phyloP scores from a whole-genome alignment of 208 protist genomes.

The Porcisia deanei region DNA sequence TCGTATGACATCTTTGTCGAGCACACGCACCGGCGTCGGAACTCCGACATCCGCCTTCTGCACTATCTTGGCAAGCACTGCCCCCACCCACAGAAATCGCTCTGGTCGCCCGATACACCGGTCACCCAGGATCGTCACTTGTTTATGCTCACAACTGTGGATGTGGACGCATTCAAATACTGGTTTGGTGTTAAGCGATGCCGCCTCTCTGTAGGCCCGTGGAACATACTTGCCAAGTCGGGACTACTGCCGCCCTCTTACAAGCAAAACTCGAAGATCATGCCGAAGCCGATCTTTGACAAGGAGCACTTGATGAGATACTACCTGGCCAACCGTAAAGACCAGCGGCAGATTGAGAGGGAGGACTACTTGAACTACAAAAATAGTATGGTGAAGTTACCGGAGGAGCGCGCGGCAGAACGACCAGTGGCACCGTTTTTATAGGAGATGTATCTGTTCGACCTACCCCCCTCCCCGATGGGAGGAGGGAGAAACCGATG shows the following conservation, averaged over 20 bases:
- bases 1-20: conserved; percentile 89
- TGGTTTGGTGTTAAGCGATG: conserved; percentile 92
- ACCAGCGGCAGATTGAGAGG: conserved; percentile 46
- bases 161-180: conserved; percentile 93
- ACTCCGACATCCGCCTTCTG: conserved; percentile 85
- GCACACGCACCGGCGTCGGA: conserved; percentile 82
- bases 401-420: conserved; percentile 77
- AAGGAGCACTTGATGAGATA: conserved; percentile 90
- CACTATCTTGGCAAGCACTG: conserved; percentile 92
- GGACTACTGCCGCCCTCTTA: conserved; percentile 84
- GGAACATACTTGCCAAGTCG: conserved; percentile 86
- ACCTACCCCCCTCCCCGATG: no score
- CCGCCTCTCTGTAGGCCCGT: conserved; percentile 73
- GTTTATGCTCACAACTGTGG: conserved; percentile 91
- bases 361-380: conserved; percentile 87
- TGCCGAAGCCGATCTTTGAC: conserved; percentile 91
- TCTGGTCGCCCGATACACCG: conserved; percentile 92
- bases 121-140: conserved; percentile 89
- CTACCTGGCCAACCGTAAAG: conserved; percentile 89
- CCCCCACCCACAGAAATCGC: conserved; percentile 92
- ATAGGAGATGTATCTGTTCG: conserved; percentile 17
- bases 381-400: conserved; percentile 84
- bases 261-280: conserved; percentile 87
- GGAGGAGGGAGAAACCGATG: background rate
- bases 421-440: conserved; percentile 80